Conservation (phyloP, 2,329 filamentous ascomycete genomes). For the Fulvia fulva region DNA sequence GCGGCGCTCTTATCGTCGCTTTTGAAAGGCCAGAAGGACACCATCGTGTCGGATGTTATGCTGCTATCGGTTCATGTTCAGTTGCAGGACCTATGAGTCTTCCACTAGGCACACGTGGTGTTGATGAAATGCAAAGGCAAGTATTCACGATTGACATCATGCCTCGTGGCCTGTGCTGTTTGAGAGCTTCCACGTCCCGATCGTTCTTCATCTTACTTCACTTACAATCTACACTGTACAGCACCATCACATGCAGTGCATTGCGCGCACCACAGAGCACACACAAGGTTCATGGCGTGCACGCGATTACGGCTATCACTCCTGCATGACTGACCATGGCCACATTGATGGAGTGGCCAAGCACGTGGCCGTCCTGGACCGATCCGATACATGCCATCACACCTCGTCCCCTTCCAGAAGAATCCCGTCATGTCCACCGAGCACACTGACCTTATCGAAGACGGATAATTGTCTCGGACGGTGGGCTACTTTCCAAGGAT, state of each 20-base stretch:
- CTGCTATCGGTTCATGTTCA: conserved; percentile 8
- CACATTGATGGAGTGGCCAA: neutral
- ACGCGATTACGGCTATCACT: neutral
- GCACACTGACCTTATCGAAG: neutral
- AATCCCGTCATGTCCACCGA: neutral
- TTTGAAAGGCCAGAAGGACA: conserved; percentile 82
- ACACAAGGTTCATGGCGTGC: neutral
- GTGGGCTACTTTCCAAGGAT: neutral
- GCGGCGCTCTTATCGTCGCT: conserved; percentile 83
- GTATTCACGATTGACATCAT: neutral
- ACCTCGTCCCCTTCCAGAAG: neutral
- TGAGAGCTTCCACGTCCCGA: neutral
- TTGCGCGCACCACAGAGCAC: neutral
- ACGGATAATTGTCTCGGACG: neutral
- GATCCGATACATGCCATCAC: neutral
- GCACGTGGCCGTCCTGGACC: neutral
- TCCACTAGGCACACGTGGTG: neutral
- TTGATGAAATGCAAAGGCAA: neutral
- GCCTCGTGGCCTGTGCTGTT: neutral
- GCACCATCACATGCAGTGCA: neutral
- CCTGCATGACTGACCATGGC: neutral
- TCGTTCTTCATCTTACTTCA: neutral
- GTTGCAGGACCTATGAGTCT: too few relatives aligned
- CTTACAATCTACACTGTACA: too few relatives aligned
- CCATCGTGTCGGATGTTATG: conserved; percentile 52